Base-by-base conservation (phyloP, 2,329 filamentous ascomycete genomes). In the Diaporthe citri region DNA sequence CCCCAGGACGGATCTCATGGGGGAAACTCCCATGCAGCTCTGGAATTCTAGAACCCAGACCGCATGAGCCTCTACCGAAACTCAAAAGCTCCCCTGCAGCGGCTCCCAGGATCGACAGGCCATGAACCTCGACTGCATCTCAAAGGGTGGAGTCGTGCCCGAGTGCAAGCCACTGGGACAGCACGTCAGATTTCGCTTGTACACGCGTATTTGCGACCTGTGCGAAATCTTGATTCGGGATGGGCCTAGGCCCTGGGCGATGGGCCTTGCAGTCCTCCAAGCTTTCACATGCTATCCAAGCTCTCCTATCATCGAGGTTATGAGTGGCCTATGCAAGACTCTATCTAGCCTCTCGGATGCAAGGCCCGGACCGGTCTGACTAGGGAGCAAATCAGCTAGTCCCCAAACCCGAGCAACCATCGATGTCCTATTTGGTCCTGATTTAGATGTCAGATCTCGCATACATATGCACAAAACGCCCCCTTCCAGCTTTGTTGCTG, bases 21-120 rank as follows among this genome's bases (percentile, higher is more conserved):
- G 67, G 67, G 34, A 36, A 28, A 31, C 59, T 43, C 56, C 25
- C 39, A 48, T 60, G 55, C 28, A 12, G 2, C 39, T 25, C 28
- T 43, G 15, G 67, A 52, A 52, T 41, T 71, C 69, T 72, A 72
- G 70, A 62, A 31, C 56, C 46, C 64, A n/a, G 46, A n/a, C 46
- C n/a, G 64, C 64, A 69, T 41, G 64, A 60, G 31, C 41, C 12
- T 55, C 57, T 52, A 25, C 56, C 46, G 34, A 57, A 41, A 39
- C 28, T 15, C 34, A 31, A 31, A 43, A 46, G 22, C 46, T 52
- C 41, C 64, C 70, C 70, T 72, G 70, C 56, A 62, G 43, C n/a
- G 31, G 56, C 39, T 48, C 7, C 69, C n/a, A 28, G 48, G 10
- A 25, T 48, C 41, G 41, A 57, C 55, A 15, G 52, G 52, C 25